phyloP scores from a whole-genome alignment of 345 rosid genomes.

The Gossypium anomalum region DNA sequence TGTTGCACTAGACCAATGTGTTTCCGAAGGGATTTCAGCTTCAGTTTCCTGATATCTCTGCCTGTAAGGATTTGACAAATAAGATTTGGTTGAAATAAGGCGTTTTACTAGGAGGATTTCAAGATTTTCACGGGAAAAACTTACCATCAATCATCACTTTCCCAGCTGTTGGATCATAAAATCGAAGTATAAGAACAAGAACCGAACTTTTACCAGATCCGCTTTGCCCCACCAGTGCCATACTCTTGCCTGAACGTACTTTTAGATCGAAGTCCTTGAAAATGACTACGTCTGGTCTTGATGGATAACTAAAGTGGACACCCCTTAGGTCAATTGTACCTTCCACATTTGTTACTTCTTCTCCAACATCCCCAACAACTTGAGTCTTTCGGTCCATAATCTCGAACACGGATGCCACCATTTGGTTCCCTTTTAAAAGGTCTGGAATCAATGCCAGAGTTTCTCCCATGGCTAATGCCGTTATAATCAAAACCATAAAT shows the following conservation, averaged over 20 bases:
- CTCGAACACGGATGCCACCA: slow-evolving; percentile 87
- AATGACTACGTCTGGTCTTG: slow-evolving; percentile 74
- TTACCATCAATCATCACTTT: slow-evolving; percentile 85
- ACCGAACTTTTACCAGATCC: slow-evolving; percentile 97
- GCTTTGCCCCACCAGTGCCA: slow-evolving; percentile 95
- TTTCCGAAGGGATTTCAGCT: slow-evolving; percentile 61
- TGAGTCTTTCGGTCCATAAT: slow-evolving; percentile 69
- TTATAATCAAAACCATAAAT: slow-evolving; percentile 90
- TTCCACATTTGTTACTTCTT: slow-evolving; percentile 57
- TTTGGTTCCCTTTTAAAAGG: slow-evolving; percentile 90
- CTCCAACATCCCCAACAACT: slow-evolving; percentile 56
- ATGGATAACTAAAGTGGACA: slow-evolving; percentile 77
- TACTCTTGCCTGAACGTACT: slow-evolving; percentile 66
- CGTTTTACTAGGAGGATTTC: neutral
- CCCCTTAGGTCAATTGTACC: slow-evolving; percentile 71
- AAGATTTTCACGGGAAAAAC: slow-evolving; percentile 17
- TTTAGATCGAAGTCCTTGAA: slow-evolving; percentile 67
- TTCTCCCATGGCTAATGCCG: slow-evolving; percentile 97
- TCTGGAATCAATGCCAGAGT: slow-evolving; percentile 86
- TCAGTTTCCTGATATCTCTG: slow-evolving; percentile 59
- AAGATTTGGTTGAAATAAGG: neutral
- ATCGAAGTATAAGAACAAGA: slow-evolving; percentile 77
- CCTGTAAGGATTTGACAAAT: slow-evolving; percentile 37
- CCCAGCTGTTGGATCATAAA: slow-evolving; percentile 82
- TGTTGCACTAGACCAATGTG: slow-evolving; percentile 90